Evolutionary conservation across 345 rosid species (phyloP), one percentile per base, ranked within the genome.

Genomic region (Brassica rapa): DNA sequence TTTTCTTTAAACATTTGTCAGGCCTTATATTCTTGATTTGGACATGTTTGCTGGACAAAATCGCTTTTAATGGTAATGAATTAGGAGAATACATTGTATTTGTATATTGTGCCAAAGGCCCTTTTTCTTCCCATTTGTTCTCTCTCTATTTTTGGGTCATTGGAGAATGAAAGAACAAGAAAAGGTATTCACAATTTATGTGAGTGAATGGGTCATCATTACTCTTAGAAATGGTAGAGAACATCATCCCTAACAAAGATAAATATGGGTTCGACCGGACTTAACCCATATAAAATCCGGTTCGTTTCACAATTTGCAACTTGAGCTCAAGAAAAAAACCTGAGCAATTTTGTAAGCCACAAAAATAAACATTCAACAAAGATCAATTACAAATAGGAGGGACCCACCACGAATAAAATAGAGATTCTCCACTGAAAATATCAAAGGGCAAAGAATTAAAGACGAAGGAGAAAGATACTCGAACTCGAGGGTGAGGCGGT

Each of bases 341-440:
- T 24, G 37, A 5, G 68, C 49, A 9, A 60, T 24, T 19, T 14
- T 37, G 46, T 37, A 23, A 39, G 55, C 70, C 70, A 39, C 70
- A 39, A 71, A 71, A 30, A 59, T 9, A 16, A 0, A 33, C 49
- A 33, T 11, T n/a, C 24, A 32, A 35, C 8, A 65, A 71, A 57
- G 8, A 71, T 71, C 68, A n/a, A 9, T 12, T 53, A 15, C 23
- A 57, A 60, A 41, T 6, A 37, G 65, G 72, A 37, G 65, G 72
- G 78, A 56, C 78, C 72, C 35, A 75, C 72, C 21, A 6, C 8
- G 33, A 67, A 67, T 39, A 29, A 57, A 53, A 69, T 46, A 61
- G 53, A 76, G 73, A 76, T 70, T 77, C 80, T 70, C 30, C 14
- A 51, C 56, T 0, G 19, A 51, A 46, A 39, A 62, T 49, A 70